Conservation (phyloP, 371 early-diverging fungal genomes). For the Rhizopus microsporus region DNA sequence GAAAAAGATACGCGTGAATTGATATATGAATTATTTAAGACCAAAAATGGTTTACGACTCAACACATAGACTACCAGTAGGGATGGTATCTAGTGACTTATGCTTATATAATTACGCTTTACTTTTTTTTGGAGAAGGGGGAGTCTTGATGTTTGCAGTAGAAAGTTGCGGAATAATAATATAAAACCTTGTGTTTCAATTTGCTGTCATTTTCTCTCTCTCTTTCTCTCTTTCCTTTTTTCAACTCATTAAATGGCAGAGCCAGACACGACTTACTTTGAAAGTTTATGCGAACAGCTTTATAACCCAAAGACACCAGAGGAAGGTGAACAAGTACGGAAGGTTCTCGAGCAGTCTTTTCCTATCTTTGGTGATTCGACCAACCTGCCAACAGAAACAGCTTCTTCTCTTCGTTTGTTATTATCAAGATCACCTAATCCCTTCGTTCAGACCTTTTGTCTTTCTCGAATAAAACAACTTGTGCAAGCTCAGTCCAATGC, state of each 20-base stretch:
- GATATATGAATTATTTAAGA: no score
- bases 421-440: constrained; percentile 71
- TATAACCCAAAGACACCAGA: constrained; percentile 62
- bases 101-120: no score
- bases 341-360: constrained; percentile 73
- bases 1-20: neutral
- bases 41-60: no score
- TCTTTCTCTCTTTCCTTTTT: neutral
- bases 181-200: no score
- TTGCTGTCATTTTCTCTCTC: neutral
- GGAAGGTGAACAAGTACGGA: constrained; percentile 71
- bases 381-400: constrained; percentile 72
- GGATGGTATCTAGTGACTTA: no score
- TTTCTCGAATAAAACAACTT: constrained; percentile 68
- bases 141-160: no score
- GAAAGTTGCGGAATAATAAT: no score
- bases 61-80: no score
- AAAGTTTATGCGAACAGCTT: constrained; percentile 53
- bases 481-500: constrained; percentile 71
- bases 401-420: constrained; percentile 66
- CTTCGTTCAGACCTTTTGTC: constrained; percentile 74
- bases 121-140: no score
- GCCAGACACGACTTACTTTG: constrained; percentile 36
- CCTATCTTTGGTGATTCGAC: constrained; percentile 79
- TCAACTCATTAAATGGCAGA: constrained; percentile 7